A percentile compares a stretch with the other conserved stretches of the same genome.
phyloP scores from a whole-genome alignment of 1,284 basidiomycete genomes.

The Leccinum pachyderme region DNA sequence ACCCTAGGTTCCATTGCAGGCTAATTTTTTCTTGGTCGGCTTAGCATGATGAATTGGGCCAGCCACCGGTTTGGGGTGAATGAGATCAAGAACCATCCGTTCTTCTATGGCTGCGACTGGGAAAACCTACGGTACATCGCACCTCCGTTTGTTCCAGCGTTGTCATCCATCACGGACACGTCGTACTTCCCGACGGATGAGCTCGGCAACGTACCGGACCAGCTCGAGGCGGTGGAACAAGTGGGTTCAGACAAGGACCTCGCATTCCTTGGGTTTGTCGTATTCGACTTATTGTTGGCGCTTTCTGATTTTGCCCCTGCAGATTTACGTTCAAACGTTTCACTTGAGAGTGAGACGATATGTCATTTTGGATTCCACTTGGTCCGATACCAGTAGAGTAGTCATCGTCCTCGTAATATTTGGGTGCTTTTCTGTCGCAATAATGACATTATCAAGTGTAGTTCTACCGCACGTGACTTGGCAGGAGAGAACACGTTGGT shows the following conservation, averaged over 20 bases:
- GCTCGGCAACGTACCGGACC: constrained; percentile 79
- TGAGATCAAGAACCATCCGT: constrained; percentile 91
- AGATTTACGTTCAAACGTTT: constrained; percentile 86
- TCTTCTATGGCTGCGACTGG: constrained; percentile 99
- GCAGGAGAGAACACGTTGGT: constrained; percentile 1
- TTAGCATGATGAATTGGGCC: constrained; percentile 82
- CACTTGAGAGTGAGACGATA: constrained; percentile 37
- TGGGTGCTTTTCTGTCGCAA: constrained; percentile 14
- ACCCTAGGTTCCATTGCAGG: neutral
- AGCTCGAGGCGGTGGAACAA: constrained; percentile 67
- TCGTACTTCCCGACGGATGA: constrained; percentile 98
- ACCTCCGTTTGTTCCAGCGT: constrained; percentile 92
- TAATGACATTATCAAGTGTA: constrained; percentile 15
- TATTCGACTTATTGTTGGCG: neutral
- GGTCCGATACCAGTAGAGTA: constrained; percentile 30
- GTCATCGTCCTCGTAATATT: constrained; percentile 26
- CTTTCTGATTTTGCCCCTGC: constrained; percentile 12
- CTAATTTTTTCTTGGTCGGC: constrained; percentile 3
- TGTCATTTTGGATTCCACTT: constrained; percentile 1
- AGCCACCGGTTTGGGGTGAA: constrained; percentile 78
- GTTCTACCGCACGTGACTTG: constrained; percentile 19
- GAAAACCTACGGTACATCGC: constrained; percentile 86
- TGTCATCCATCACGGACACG: constrained; percentile 92
- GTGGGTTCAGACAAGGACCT: constrained; percentile 84
- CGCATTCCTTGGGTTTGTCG: constrained; percentile 83